Percentiles rank a stretch among this genome's conserved stretches.
These are phyloP conservation scores for Eucalyptus leucophloia DNA, from an alignment of 345 rosid species.

Conservation along the genomic window DNA sequence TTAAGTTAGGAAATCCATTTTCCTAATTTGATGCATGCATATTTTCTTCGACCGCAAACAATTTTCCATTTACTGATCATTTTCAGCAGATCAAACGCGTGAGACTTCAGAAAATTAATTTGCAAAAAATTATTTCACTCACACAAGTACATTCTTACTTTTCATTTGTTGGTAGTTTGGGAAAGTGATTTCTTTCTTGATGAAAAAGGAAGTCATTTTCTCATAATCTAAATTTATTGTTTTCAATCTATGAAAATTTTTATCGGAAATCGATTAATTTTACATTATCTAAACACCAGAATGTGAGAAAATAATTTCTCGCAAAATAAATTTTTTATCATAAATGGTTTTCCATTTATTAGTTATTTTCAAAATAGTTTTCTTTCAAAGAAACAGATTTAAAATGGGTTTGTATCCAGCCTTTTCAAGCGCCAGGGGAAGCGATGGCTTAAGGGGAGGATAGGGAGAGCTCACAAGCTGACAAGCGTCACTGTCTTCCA, in stretches of 20 bases:
- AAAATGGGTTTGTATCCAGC: neutral
- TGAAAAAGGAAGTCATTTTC: too few species aligned
- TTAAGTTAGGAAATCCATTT: neutral
- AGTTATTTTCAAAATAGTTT: too few species aligned
- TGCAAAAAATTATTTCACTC: neutral
- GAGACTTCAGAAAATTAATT: too few species aligned
- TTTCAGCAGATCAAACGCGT: rapidly evolving
- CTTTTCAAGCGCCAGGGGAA: neutral
- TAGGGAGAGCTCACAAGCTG: neutral
- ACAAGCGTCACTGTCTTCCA: neutral
- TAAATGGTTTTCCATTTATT: too few species aligned
- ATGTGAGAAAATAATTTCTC: neutral
- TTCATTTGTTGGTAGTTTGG: neutral
- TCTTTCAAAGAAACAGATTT: neutral
- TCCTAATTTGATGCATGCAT: neutral
- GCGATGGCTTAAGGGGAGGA: neutral
- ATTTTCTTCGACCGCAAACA: too few species aligned
- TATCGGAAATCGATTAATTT: too few species aligned
- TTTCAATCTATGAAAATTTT: rapidly evolving
- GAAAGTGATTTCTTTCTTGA: too few species aligned
- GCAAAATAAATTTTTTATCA: too few species aligned
- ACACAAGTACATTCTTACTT: too few species aligned
- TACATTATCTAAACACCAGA: neutral
- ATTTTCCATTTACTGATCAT: neutral
- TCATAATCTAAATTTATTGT: too few species aligned